Percentiles rank a stretch among this genome's conserved stretches.
Conservation (phyloP, 331 rosid species). For the Pyrus hybrid region DNA sequence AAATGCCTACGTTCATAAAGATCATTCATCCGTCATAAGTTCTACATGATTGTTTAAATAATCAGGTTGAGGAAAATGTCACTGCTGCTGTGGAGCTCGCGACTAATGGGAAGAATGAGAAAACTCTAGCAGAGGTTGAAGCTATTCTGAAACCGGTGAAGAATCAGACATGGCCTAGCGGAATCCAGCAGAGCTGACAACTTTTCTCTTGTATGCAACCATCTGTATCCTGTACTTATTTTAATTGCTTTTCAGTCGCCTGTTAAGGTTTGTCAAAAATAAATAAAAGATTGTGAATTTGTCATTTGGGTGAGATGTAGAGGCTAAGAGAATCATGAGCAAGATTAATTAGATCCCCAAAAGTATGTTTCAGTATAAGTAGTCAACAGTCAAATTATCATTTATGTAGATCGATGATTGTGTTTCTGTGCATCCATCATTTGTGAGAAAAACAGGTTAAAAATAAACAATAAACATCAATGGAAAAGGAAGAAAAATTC, state of each 20-base stretch:
- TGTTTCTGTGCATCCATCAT: neutral
- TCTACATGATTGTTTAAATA: neutral
- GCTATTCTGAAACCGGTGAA: conserved; percentile 71
- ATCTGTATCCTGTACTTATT: conserved; percentile 9
- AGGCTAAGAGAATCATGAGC: too few relatives aligned
- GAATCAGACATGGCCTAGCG: conserved; percentile 74
- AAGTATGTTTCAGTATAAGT: too few relatives aligned
- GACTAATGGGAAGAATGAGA: conserved; percentile 52
- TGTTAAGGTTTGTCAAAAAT: neutral
- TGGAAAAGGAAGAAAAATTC: neutral
- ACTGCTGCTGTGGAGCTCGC: conserved; percentile 70
- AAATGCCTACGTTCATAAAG: neutral
- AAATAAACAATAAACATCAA: neutral
- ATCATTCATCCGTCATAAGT: neutral
- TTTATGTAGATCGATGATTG: neutral
- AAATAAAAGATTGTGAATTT: neutral
- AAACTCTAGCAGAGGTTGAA: conserved; percentile 57
- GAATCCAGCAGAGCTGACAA: conserved; percentile 58
- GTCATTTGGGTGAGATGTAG: neutral
- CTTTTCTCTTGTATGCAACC: conserved; percentile 3
- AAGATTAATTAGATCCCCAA: too few relatives aligned
- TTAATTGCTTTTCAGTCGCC: neutral
- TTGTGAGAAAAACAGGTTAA: neutral
- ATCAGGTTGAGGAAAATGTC: conserved; percentile 79
- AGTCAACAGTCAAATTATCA: too few relatives aligned